phyloP scores from a whole-genome alignment of 2,329 filamentous ascomycete genomes.

The Aureobasidium sp. region DNA sequence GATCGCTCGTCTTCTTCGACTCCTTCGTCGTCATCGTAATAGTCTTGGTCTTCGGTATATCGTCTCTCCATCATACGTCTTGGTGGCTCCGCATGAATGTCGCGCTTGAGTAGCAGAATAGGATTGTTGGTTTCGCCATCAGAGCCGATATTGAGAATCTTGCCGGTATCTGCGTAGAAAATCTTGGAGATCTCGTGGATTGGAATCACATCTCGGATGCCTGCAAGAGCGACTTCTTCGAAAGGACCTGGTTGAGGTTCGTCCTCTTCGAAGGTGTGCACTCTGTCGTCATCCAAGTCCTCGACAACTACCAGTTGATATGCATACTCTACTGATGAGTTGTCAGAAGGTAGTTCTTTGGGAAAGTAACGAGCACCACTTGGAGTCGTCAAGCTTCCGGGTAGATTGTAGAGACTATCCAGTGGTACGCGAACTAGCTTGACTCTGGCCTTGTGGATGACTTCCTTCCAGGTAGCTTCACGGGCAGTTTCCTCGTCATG shows the following conservation, averaged over 20 bases:
- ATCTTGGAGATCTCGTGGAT: conserved; percentile 87
- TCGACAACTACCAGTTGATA: conserved; percentile 88
- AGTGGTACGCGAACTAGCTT: conserved; percentile 79
- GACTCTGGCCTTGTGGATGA: conserved; percentile 91
- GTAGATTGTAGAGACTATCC: conserved; percentile 54
- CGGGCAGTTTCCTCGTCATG: conserved; percentile 64
- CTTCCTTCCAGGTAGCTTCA: conserved; percentile 92
- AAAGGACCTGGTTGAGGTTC: conserved; percentile 63
- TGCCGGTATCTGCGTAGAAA: conserved; percentile 92
- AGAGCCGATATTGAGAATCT: conserved; percentile 84
- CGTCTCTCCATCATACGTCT: conserved; percentile 58
- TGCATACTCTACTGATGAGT: conserved; percentile 69
- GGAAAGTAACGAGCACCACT: conserved; percentile 26
- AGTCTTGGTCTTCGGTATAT: conserved; percentile 39
- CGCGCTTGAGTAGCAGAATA: conserved; percentile 78
- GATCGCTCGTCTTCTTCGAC: conserved; percentile 31
- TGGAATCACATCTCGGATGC: conserved; percentile 72
- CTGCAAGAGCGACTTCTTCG: conserved; percentile 67
- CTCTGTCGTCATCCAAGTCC: conserved; percentile 77
- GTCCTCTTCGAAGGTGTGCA: conserved; percentile 71
- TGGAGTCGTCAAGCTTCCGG: conserved; percentile 28
- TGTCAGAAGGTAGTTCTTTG: conserved; percentile 42
- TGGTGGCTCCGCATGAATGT: conserved; percentile 69
- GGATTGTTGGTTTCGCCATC: conserved; percentile 77
- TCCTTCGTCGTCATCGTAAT: conserved; percentile 36